Base-by-base conservation (phyloP, 2,329 filamentous ascomycete genomes). In the Fusarium continuum region DNA sequence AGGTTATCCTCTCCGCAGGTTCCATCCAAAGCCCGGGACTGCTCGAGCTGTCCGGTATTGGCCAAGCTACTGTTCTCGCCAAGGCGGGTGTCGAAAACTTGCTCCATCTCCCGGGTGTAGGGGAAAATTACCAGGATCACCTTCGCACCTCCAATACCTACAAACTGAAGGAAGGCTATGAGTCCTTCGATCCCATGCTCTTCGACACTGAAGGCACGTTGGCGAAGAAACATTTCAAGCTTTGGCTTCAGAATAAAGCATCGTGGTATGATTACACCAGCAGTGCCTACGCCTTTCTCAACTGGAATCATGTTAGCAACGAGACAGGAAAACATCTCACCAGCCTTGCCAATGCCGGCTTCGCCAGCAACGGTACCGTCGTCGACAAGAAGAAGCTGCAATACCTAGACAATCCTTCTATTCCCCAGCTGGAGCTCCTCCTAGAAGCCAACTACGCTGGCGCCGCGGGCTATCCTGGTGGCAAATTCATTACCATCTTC, bases 221-320 rank as follows among this genome's bases (percentile, higher is more conserved):
- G 29, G 47, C 47, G 3, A 35, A 34, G 22, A 4, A 51, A n/a
- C 38, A 51, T 8, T 51, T 51, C 8, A 16, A 51, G 4, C 17
- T 51, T 2, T 51, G 47, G 47, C 47, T 51, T 35, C 8, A 45
- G 8, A 51, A 51, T 10, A 45, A 51, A 10, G 17, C 28, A 2
- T 51, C 47, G 4, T 51, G 47, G 47, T 51, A 51, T 6, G 47
- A 51, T 39, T 51, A 51, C 8, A 51, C 47, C 8, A 51, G 38
- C 22, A 51, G 47, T 17, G 38, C 47, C 3, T 51, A 51, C 11
- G 47, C 38, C 6, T 51, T 51, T 17, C 47, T 51, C 20, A 51
- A 45, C 29, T 51, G 47, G 47, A 39, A 22, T 16, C 47, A 51
- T 8, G 23, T 51, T 4, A 28, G 47, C 20, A 34, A 28, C 1